Conservation (phyloP, 768 basidiomycete species). For the Suillus decipiens region DNA sequence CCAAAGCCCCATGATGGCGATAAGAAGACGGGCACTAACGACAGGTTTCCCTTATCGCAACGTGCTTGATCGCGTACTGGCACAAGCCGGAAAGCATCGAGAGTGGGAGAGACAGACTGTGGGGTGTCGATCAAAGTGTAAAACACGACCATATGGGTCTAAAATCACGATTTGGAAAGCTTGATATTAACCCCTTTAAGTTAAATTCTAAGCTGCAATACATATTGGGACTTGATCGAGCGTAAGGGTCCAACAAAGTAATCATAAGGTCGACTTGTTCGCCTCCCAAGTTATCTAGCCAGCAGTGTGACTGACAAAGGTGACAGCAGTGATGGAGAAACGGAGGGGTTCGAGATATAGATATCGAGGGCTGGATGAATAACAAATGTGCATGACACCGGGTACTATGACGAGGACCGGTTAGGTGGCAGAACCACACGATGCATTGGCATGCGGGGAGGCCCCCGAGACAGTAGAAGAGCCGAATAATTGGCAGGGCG, state of each 20-base stretch:
- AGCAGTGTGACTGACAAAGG: constrained; percentile 20
- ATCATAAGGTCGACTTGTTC: not conserved
- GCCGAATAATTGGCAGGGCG: constrained; percentile 41
- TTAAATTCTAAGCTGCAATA: no score
- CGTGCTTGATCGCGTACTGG: no score
- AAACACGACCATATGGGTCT: not conserved
- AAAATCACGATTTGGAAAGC: not conserved
- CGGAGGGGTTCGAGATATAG: not conserved
- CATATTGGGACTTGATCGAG: no score
- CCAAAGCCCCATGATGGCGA: no score
- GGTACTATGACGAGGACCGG: constrained; percentile 23
- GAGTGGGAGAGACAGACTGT: no score
- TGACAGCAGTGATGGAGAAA: not conserved
- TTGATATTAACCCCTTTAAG: not conserved
- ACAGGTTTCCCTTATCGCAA: no score
- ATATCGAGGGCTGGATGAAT: constrained; percentile 6
- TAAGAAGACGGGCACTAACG: no score
- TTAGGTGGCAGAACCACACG: constrained; percentile 2
- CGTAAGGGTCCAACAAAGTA: no score
- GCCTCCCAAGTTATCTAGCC: constrained; percentile 23
- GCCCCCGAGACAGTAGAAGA: constrained; percentile 37
- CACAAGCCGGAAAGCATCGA: no score
- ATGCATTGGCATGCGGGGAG: constrained; percentile 9
- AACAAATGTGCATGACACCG: constrained; percentile 8
- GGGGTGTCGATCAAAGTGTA: not conserved